Evolutionary conservation across 2,329 filamentous ascomycete genomes (phyloP), one percentile per base, ranked within the genome.

Genomic region (Colletotrichum cuscutae): DNA sequence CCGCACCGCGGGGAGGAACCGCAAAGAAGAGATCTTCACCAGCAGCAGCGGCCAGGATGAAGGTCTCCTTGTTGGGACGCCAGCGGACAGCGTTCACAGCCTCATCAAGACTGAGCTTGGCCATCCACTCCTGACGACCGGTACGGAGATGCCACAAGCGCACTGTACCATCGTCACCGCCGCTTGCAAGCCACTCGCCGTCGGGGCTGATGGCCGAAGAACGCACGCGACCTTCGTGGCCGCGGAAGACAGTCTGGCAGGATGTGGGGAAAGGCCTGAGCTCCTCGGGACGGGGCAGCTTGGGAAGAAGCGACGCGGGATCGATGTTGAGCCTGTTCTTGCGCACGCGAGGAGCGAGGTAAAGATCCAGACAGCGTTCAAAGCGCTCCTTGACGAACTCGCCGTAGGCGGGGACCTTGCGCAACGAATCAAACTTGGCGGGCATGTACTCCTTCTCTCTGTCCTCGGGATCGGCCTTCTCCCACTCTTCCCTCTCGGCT

Each of bases 241-340:
- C 96, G 75, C 91, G 88, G 86, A 97, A 98, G 13, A 97, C 89
- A 6, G 95, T 94, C 57, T 95, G 93, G 77, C 94, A 96, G 9
- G 94, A 91, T 0, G 95, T 98, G 15, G 97, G 97, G 87, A 98
- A 99, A 2, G 97, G 97, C 79, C 95, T 95, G 70, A 99, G 88
- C 79, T 99, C 96, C 78, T 98, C 94, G 0, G 97, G 96, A 72
- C 93, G 94, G 8, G 97, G 97, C 8, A 99, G 88, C 81, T 98
- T 98, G 13, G 97, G 96, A 46, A 99, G 89, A 63, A 99, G 87
- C 49, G 95, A 97, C 82, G 94, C 93, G 3, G 97, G 97, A 78
- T 99, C 97, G 79, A 99, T 98, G 84, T 98, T 98, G 79, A 99
- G 90, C 82, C 95, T 94, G 85, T 95, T 98, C 82, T 97, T 93